phyloP scores from a whole-genome alignment of 2,329 filamentous ascomycete species.

The Plenodomus tracheiphilus region DNA sequence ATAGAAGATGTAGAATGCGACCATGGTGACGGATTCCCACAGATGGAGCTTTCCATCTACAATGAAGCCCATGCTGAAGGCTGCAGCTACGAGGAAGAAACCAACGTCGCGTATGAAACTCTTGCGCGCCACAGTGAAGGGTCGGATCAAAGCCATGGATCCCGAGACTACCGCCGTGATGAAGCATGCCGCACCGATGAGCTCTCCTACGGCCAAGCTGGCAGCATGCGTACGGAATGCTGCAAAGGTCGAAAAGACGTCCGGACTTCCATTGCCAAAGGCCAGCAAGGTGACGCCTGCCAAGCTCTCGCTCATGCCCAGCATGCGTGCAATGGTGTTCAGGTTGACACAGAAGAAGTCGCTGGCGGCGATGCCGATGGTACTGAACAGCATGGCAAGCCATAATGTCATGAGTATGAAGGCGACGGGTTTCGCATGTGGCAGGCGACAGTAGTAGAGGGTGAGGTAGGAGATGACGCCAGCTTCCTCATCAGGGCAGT shows the following conservation, averaged over 20 bases:
- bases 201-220: constrained; percentile 92
- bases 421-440: constrained; percentile 70
- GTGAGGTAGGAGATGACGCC: constrained; percentile 86
- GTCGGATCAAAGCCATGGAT: constrained; percentile 94
- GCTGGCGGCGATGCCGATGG: constrained; percentile 95
- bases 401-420: constrained; percentile 78
- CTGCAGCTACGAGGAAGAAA: constrained; percentile 87
- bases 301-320: constrained; percentile 94
- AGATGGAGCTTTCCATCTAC: constrained; percentile 80
- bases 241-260: constrained; percentile 98
- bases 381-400: constrained; percentile 89
- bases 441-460: constrained; percentile 85
- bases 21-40: constrained; percentile 92
- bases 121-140: constrained; percentile 86
- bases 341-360: constrained; percentile 99
- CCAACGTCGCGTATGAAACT: constrained; percentile 89
- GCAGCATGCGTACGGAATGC: constrained; percentile 97
- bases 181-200: constrained; percentile 93
- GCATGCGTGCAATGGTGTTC: constrained; percentile 83
- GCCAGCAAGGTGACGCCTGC: constrained; percentile 95
- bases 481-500: constrained; percentile 88
- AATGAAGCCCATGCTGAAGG: constrained; percentile 85
- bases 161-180: constrained; percentile 96
- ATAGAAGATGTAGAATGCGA: constrained; percentile 87
- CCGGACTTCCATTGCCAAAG: constrained; percentile 95